Conservation (phyloP, 495 filamentous ascomycete genomes). For the Schizothecium vesticola region DNA sequence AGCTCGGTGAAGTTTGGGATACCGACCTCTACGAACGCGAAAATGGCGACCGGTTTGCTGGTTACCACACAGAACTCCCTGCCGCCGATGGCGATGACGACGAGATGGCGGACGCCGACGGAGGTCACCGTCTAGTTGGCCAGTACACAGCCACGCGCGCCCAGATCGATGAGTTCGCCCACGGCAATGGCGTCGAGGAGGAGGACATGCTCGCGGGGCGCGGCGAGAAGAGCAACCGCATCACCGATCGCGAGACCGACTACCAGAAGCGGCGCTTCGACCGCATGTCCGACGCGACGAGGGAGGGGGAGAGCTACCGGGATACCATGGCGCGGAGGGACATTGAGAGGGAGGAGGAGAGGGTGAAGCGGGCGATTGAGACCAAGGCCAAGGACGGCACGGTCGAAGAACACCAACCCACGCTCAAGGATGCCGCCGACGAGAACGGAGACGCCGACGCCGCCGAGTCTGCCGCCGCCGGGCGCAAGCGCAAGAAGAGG, state of each 20-base stretch:
- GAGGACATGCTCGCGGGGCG: conserved; percentile 78
- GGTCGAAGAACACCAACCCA: conserved; percentile 62
- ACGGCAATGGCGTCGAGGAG: conserved; percentile 77
- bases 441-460: conserved; percentile 67
- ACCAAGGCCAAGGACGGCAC: conserved; percentile 54
- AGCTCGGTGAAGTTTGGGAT: conserved; percentile 91
- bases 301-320: conserved; percentile 66
- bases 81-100: conserved; percentile 77
- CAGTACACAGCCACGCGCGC: conserved; percentile 92
- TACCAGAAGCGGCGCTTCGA: conserved; percentile 95
- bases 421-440: conserved; percentile 57
- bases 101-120: conserved; percentile 72
- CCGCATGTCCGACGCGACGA: conserved; percentile 63
- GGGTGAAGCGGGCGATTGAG: conserved; percentile 73
- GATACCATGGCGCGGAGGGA: conserved; percentile 90
- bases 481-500: conserved; percentile 83
- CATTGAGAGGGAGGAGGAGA: conserved; percentile 89
- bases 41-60: conserved; percentile 79
- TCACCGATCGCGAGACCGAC: conserved; percentile 88
- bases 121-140: conserved; percentile 74
- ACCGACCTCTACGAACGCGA: conserved; percentile 79
- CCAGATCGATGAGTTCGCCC: conserved; percentile 92
- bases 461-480: conserved; percentile 54
- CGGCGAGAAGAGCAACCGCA: conserved; percentile 82
- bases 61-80: conserved; percentile 86